These are phyloP conservation scores for Astrocystis sublimbata DNA, from an alignment of 495 filamentous ascomycete genomes.

Conservation along the genomic window DNA sequence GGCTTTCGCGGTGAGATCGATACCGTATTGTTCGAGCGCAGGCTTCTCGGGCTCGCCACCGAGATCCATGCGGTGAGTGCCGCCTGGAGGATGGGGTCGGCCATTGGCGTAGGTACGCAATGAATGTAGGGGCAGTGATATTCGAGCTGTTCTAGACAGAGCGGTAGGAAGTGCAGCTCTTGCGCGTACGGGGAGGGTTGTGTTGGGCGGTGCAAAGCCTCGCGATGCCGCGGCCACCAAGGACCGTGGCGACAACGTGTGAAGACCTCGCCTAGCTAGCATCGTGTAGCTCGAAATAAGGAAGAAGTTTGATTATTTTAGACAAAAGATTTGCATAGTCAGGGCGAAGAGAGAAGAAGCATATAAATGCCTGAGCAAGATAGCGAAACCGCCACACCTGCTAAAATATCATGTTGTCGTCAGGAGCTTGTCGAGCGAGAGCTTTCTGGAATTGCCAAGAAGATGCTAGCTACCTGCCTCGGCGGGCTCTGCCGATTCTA, in stretches of 20 bases:
- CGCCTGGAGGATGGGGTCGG: slow-evolving; percentile 81
- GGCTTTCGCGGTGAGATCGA: slow-evolving; percentile 85
- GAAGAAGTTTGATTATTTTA: background rate
- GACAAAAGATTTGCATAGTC: background rate
- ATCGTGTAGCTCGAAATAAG: slow-evolving; percentile 23
- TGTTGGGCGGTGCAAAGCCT: slow-evolving; percentile 24
- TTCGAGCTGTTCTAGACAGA: slow-evolving; percentile 14
- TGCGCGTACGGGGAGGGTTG: slow-evolving; percentile 28
- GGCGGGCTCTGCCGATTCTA: background rate
- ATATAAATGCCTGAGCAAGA: background rate
- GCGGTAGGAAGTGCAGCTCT: slow-evolving; percentile 24
- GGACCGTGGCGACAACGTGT: slow-evolving; percentile 38
- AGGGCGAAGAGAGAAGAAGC: background rate
- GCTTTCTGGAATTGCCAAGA: slow-evolving; percentile 20
- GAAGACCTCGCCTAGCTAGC: slow-evolving; percentile 41
- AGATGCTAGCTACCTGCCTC: slow-evolving; percentile 9
- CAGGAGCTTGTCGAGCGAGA: slow-evolving; percentile 14
- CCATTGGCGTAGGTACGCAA: slow-evolving; percentile 72
- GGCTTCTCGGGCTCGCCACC: slow-evolving; percentile 78
- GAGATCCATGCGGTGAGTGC: slow-evolving; percentile 90
- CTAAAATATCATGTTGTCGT: slow-evolving; percentile 9
- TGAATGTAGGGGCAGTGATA: slow-evolving; percentile 27
- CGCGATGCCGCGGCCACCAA: slow-evolving; percentile 36
- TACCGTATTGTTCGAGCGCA: slow-evolving; percentile 84
- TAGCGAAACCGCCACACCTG: background rate